Conservation (phyloP, 1,284 basidiomycete species). For the Ustilago bromivora region DNA sequence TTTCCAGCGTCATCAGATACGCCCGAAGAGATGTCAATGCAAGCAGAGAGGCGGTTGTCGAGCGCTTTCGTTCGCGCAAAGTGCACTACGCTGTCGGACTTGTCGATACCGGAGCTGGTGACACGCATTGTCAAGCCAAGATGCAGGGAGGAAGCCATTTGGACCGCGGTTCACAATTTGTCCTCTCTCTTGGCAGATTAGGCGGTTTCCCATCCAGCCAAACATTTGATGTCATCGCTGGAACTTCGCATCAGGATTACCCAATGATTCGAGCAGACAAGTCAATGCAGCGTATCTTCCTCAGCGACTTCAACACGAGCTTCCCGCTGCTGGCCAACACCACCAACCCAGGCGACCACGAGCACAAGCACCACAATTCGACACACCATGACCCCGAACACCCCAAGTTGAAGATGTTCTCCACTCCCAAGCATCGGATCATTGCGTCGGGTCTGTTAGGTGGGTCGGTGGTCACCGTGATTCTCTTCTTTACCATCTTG, state of each 20-base stretch:
- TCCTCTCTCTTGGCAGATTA: slow-evolving; percentile 37
- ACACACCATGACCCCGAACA: slow-evolving; percentile 12
- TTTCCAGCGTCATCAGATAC: slow-evolving; percentile 42
- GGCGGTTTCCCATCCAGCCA: slow-evolving; percentile 56
- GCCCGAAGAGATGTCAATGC: slow-evolving; percentile 57
- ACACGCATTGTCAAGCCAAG: slow-evolving; percentile 62
- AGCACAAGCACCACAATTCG: slow-evolving; percentile 18
- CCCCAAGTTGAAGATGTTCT: slow-evolving; percentile 40
- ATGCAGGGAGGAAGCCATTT: slow-evolving; percentile 64
- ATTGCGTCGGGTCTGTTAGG: slow-evolving; percentile 45
- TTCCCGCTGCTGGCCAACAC: slow-evolving; percentile 38
- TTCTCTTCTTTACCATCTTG: slow-evolving; percentile 42
- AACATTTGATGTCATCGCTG: slow-evolving; percentile 56
- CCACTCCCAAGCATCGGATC: slow-evolving; percentile 49
- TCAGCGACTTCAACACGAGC: slow-evolving; percentile 47
- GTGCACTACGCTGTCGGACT: slow-evolving; percentile 60
- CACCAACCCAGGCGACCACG: slow-evolving; percentile 53
- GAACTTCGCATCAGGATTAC: slow-evolving; percentile 66
- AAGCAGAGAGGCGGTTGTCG: slow-evolving; percentile 41
- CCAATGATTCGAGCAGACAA: slow-evolving; percentile 62
- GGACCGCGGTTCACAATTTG: slow-evolving; percentile 61
- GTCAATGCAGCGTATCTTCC: slow-evolving; percentile 57
- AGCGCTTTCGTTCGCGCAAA: slow-evolving; percentile 51
- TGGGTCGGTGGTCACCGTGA: slow-evolving; percentile 34
- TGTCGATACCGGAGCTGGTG: slow-evolving; percentile 62